These are phyloP conservation scores for Ciborinia camelliae DNA, from an alignment of 2,329 filamentous ascomycete genomes.

Conservation along the genomic window DNA sequence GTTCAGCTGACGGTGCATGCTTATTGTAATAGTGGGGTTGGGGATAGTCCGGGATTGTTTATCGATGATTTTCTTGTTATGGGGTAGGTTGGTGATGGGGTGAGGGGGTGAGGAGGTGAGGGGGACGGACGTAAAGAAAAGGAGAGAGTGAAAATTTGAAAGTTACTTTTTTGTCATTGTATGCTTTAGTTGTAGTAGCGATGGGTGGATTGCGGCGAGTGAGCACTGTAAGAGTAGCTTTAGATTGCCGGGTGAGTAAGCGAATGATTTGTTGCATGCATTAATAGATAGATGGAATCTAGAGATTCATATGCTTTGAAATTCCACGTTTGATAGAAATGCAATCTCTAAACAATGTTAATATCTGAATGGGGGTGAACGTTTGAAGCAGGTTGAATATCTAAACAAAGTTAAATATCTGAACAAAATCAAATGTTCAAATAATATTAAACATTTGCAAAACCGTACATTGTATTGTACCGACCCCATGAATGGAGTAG, in stretches of 20 bases:
- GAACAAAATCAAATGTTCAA: too few relatives aligned
- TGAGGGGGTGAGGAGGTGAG: not conserved
- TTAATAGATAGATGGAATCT: not conserved
- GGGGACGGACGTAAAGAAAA: not conserved
- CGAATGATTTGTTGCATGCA: not conserved
- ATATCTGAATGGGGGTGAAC: not conserved
- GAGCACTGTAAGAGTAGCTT: not conserved
- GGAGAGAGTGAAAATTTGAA: not conserved
- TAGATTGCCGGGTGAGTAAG: not conserved
- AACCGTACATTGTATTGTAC: too few relatives aligned
- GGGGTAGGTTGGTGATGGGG: not conserved
- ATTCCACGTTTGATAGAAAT: not conserved
- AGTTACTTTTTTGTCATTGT: not conserved
- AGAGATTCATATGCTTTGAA: not conserved
- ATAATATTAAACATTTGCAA: too few relatives aligned
- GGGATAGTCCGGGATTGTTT: not conserved
- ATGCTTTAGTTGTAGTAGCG: not conserved
- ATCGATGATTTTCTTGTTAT: conserved; percentile 1
- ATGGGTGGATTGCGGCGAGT: not conserved
- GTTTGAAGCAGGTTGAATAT: not conserved
- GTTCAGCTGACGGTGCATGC: not conserved
- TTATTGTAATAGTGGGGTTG: not conserved
- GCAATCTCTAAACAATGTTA: too few relatives aligned
- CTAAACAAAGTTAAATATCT: too few relatives aligned
- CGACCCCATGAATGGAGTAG: too few relatives aligned